phyloP scores from a whole-genome alignment of 2,329 filamentous ascomycete species.

The Intubia oerlemansii region DNA sequence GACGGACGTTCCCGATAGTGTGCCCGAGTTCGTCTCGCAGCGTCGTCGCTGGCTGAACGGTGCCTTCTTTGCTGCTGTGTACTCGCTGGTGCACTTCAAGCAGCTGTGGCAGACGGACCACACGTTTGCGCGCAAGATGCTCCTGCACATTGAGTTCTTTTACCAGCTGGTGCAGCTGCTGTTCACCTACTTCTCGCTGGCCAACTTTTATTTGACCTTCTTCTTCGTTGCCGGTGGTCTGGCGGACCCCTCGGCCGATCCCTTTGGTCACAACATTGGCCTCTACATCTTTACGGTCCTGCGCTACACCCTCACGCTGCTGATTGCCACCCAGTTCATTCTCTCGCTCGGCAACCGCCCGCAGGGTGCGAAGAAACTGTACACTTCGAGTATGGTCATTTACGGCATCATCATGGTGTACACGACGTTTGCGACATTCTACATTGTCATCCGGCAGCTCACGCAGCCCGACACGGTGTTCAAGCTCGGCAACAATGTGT shows the following conservation, averaged over 20 bases:
- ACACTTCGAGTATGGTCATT: constrained; percentile 70
- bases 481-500: constrained; percentile 60
- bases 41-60: constrained; percentile 94
- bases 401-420: constrained; percentile 92
- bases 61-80: constrained; percentile 95
- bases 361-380: constrained; percentile 83
- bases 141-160: constrained; percentile 85
- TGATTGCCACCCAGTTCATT: constrained; percentile 92
- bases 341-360: constrained; percentile 89
- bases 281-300: constrained; percentile 71
- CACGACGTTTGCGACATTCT: constrained; percentile 73
- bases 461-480: constrained; percentile 21
- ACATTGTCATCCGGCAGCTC: constrained; percentile 73
- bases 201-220: constrained; percentile 98
- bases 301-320: constrained; percentile 63
- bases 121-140: constrained; percentile 66
- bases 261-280: constrained; percentile 75
- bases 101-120: constrained; percentile 92
- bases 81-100: constrained; percentile 83
- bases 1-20: constrained; percentile 90
- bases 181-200: constrained; percentile 95
- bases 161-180: constrained; percentile 85
- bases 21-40: constrained; percentile 94
- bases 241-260: constrained; percentile 57
- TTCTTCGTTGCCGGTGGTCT: constrained; percentile 93